Conservation (phyloP, 2,329 filamentous ascomycete species). For the Torrubiella hemipterigena region DNA sequence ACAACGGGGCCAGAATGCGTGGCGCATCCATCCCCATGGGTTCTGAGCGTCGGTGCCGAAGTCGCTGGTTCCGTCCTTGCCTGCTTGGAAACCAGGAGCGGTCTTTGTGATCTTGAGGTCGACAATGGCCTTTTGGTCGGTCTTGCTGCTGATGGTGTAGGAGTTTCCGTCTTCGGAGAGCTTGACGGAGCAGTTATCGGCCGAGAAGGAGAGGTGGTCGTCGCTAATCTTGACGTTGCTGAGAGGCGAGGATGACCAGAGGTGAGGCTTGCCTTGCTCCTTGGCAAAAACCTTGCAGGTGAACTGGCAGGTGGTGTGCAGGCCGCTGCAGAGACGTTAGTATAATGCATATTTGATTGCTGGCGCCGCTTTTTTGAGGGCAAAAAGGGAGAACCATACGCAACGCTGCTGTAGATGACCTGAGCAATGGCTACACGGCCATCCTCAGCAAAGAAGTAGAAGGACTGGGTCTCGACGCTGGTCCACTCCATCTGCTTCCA, state of each 20-base stretch:
- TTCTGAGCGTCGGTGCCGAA: slow-evolving; percentile 77
- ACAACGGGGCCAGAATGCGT: slow-evolving; percentile 90
- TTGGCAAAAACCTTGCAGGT: slow-evolving; percentile 84
- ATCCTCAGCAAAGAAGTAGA: slow-evolving; percentile 74
- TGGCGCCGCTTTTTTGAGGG: not conserved
- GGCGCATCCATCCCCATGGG: slow-evolving; percentile 87
- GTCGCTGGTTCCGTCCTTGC: slow-evolving; percentile 70
- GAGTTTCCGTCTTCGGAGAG: slow-evolving; percentile 71
- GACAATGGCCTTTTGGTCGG: slow-evolving; percentile 68
- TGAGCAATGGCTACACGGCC: slow-evolving; percentile 72
- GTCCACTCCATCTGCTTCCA: slow-evolving; percentile 77
- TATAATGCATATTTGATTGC: not conserved
- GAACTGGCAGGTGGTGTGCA: slow-evolving; percentile 87
- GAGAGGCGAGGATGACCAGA: slow-evolving; percentile 78
- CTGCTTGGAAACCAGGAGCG: slow-evolving; percentile 72
- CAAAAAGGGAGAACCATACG: slow-evolving; percentile 42
- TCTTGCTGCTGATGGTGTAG: slow-evolving; percentile 85
- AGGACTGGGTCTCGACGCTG: slow-evolving; percentile 87
- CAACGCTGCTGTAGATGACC: slow-evolving; percentile 96
- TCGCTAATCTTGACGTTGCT: slow-evolving; percentile 74
- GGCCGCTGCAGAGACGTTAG: slow-evolving; percentile 47
- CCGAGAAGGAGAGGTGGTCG: slow-evolving; percentile 72
- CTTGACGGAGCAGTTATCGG: slow-evolving; percentile 73
- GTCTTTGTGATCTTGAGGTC: slow-evolving; percentile 70
- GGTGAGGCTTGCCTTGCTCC: slow-evolving; percentile 56